Percentiles rank a stretch among this genome's conserved stretches.
Conservation (phyloP, 495 filamentous ascomycete species). For the Tuber brumale region DNA sequence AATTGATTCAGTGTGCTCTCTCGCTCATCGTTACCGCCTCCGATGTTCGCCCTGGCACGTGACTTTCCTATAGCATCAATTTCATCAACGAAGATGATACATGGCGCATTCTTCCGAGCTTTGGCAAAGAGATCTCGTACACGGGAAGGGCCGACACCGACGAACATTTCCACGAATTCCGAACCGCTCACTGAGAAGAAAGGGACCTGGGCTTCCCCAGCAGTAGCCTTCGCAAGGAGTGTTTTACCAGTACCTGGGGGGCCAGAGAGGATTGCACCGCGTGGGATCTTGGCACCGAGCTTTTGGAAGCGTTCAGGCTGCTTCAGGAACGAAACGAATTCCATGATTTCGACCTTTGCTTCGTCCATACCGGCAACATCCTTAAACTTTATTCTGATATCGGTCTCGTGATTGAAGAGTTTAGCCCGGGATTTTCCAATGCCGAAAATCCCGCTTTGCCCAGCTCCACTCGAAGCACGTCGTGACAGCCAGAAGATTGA, state of each 20-base stretch:
- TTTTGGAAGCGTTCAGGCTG: conserved; percentile 82
- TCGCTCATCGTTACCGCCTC: conserved; percentile 92
- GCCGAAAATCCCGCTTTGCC: conserved; percentile 77
- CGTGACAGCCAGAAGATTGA: conserved; percentile 65
- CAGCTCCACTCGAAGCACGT: conserved; percentile 56
- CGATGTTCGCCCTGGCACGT: conserved; percentile 58
- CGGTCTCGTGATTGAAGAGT: conserved; percentile 92
- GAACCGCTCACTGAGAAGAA: conserved; percentile 98
- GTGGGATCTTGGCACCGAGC: conserved; percentile 93
- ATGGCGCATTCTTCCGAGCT: conserved; percentile 90
- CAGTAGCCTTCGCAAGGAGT: conserved; percentile 90
- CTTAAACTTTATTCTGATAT: conserved; percentile 91
- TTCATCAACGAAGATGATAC: conserved; percentile 99
- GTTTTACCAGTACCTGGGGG: conserved; percentile 98
- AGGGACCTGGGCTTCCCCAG: conserved; percentile 92
- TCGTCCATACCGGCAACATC: conserved; percentile 99
- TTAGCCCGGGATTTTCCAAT: conserved; percentile 93
- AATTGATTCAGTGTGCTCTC: conserved; percentile 97
- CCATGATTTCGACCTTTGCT: conserved; percentile 97
- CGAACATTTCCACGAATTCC: conserved; percentile 99
- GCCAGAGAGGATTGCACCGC: conserved; percentile 90
- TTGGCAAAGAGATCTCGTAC: conserved; percentile 93
- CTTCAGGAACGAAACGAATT: conserved; percentile 94
- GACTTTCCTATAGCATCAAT: conserved; percentile 96
- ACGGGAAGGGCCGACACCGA: conserved; percentile 91